phyloP scores from a whole-genome alignment of 331 rosid genomes.

The Malus hybrid region DNA sequence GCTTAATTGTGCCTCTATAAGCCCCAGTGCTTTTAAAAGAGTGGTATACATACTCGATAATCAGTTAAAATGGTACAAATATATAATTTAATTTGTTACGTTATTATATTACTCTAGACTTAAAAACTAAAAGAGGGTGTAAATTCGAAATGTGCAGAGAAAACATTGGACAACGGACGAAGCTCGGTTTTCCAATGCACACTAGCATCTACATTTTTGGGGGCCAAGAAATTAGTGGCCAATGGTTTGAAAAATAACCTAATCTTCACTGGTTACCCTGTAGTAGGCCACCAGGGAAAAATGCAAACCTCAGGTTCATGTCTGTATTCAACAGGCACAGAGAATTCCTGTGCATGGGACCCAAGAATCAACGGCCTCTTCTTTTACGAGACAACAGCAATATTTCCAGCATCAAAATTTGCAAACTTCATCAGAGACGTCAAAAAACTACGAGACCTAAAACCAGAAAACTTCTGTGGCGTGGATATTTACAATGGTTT shows the following conservation, averaged over 20 bases:
- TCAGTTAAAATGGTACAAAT: neutral
- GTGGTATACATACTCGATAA: neutral
- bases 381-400: slow-evolving; percentile 54
- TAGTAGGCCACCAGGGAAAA: slow-evolving; percentile 41
- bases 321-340: slow-evolving; percentile 27
- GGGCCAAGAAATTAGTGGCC: slow-evolving; percentile 37
- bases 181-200: slow-evolving; percentile 32
- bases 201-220: slow-evolving; percentile 36
- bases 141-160: slow-evolving; percentile 26
- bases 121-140: neutral
- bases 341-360: slow-evolving; percentile 65
- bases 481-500: slow-evolving; percentile 63
- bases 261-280: slow-evolving; percentile 65
- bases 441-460: slow-evolving; percentile 43
- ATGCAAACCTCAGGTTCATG: slow-evolving; percentile 71
- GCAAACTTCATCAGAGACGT: slow-evolving; percentile 45
- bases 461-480: slow-evolving; percentile 54
- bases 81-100: neutral
- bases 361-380: slow-evolving; percentile 68
- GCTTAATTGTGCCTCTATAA: neutral
- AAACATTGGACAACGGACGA: slow-evolving; percentile 10
- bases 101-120: neutral
- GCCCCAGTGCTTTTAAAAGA: neutral
- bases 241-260: slow-evolving; percentile 55
- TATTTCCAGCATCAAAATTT: slow-evolving; percentile 41